Conservation (phyloP, 495 filamentous ascomycete genomes). For the Penicillium paxilli region DNA sequence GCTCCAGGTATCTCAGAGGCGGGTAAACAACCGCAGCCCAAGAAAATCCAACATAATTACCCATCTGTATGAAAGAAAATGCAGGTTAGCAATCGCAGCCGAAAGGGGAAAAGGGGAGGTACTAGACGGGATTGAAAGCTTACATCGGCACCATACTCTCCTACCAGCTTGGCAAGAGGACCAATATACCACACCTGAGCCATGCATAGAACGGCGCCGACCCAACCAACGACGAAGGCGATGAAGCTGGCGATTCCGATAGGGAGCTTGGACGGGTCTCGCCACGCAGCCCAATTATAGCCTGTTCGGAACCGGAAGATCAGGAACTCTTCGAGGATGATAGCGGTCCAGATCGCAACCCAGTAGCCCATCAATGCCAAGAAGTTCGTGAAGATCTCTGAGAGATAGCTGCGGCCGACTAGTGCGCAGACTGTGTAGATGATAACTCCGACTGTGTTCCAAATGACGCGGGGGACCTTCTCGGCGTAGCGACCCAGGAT, state of each 20-base stretch:
- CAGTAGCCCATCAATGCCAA: slow-evolving; percentile 75
- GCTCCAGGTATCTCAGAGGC: slow-evolving; percentile 50
- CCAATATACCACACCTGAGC: slow-evolving; percentile 71
- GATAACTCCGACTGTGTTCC: slow-evolving; percentile 59
- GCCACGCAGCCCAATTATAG: slow-evolving; percentile 65
- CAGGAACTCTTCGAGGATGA: slow-evolving; percentile 63
- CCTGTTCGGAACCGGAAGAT: slow-evolving; percentile 54
- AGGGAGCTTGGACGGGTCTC: slow-evolving; percentile 58
- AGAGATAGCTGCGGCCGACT: slow-evolving; percentile 59
- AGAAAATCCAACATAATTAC: slow-evolving; percentile 50
- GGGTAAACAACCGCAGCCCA: slow-evolving; percentile 52
- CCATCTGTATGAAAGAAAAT: slow-evolving; percentile 41
- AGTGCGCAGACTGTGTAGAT: slow-evolving; percentile 66
- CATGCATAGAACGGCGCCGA: slow-evolving; percentile 69
- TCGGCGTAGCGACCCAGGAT: slow-evolving; percentile 59
- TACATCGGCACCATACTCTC: slow-evolving; percentile 62
- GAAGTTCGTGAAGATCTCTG: slow-evolving; percentile 70
- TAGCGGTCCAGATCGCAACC: slow-evolving; percentile 64
- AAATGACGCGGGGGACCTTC: slow-evolving; percentile 60
- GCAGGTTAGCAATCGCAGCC: slow-evolving; percentile 7
- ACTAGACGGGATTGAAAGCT: slow-evolving; percentile 3
- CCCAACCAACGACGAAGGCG: slow-evolving; percentile 70
- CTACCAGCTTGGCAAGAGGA: slow-evolving; percentile 55
- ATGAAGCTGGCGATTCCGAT: slow-evolving; percentile 61
- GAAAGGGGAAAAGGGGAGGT: neutral